Evolutionary conservation across 345 rosid species (phyloP).

Genomic region (Citrus sp.): DNA sequence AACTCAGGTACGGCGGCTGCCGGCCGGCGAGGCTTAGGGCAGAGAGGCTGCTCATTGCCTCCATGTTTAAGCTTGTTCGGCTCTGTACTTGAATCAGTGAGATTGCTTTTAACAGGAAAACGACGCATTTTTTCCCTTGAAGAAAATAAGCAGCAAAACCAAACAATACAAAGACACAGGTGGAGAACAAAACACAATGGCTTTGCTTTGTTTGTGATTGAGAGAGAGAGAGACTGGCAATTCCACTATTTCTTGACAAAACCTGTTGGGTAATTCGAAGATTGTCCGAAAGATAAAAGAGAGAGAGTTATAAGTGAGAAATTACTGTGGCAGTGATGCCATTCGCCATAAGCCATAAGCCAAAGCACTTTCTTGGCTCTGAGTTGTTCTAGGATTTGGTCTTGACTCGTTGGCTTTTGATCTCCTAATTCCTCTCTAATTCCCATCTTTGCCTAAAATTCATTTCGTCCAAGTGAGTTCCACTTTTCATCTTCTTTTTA

Average conservation of each 20-base stretch:
- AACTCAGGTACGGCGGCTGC: conserved; percentile 52
- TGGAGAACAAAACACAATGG: background rate
- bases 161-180: too few species aligned
- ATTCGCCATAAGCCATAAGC: background rate
- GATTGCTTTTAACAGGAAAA: conserved; percentile 34
- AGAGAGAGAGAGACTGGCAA: background rate
- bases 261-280: background rate
- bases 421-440: conserved; percentile 23
- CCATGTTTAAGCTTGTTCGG: conserved; percentile 12
- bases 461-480: conserved; percentile 28
- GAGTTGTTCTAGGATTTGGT: conserved; percentile 42
- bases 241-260: background rate
- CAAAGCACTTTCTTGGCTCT: conserved; percentile 31
- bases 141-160: background rate
- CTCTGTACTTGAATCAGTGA: conserved; percentile 29
- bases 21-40: conserved; percentile 73
- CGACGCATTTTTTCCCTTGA: conserved; percentile 39
- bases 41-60: conserved; percentile 36
- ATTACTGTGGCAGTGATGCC: background rate
- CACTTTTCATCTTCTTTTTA: background rate
- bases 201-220: background rate
- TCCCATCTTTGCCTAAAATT: conserved; percentile 25
- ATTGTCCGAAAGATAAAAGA: background rate
- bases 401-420: conserved; percentile 30
- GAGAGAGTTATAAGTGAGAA: background rate